phyloP scores from a whole-genome alignment of 2,329 filamentous ascomycete genomes.

The Pestalotiopsis sp. region DNA sequence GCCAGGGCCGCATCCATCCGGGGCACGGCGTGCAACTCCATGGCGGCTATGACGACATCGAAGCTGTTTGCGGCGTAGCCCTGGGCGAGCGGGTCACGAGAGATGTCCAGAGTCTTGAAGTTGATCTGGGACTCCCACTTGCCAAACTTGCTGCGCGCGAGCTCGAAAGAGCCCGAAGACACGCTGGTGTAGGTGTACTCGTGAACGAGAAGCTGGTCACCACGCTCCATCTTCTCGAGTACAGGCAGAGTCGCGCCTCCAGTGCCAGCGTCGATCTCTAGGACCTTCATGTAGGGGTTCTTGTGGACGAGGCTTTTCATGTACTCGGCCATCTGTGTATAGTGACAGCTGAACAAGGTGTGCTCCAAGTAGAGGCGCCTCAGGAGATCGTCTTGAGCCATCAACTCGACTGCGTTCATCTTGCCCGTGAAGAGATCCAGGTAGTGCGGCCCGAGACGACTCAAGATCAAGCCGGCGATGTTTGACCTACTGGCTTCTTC shows the following conservation, averaged over 20 bases:
- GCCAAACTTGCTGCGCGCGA: conserved; percentile 13
- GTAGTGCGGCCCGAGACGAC: conserved; percentile 12
- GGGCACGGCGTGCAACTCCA: conserved; percentile 21
- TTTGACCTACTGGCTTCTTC: conserved; percentile 11
- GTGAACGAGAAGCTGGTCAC: conserved; percentile 11
- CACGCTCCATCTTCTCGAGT: conserved; percentile 15
- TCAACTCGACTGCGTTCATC: neutral
- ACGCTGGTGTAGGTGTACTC: conserved; percentile 7
- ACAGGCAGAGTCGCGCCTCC: conserved; percentile 21
- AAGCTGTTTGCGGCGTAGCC: conserved; percentile 14
- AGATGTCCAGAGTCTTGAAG: conserved; percentile 18
- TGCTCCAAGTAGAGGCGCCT: conserved; percentile 9
- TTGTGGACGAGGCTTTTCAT: conserved; percentile 4
- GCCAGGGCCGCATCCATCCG: conserved; percentile 20
- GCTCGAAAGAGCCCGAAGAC: conserved; percentile 1
- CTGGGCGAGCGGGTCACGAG: conserved; percentile 12
- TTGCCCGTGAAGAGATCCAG: conserved; percentile 8
- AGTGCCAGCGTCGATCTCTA: conserved; percentile 23
- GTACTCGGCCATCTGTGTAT: conserved; percentile 7
- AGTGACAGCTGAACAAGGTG: conserved; percentile 2
- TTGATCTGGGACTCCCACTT: conserved; percentile 1
- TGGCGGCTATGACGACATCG: conserved; percentile 18
- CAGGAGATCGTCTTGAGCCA: conserved; percentile 9
- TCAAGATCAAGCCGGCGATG: conserved; percentile 8
- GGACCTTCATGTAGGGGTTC: conserved; percentile 16